Percentiles rank a stretch among this genome's conserved stretches.
phyloP scores from a whole-genome alignment of 305 asterid genomes.

The Fraxinus sp. region DNA sequence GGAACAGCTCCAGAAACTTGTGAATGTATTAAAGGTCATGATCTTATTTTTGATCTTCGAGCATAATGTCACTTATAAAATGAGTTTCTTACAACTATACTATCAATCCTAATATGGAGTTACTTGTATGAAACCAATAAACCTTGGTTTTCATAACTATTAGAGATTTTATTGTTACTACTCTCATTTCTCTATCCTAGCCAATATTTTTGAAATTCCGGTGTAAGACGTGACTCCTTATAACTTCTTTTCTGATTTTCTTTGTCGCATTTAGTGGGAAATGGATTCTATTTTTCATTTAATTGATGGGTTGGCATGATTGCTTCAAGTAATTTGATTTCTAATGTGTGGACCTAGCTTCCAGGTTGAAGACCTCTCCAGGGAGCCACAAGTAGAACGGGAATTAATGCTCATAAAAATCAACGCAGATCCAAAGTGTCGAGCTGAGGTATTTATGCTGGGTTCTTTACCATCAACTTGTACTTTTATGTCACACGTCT shows the following conservation, averaged over 20 bases:
- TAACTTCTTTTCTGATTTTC: constrained; percentile 3
- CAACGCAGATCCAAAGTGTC: constrained; percentile 65
- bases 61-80: neutral
- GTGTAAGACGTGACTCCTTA: neutral
- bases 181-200: constrained; percentile 1
- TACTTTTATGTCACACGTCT: neutral
- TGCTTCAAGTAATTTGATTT: constrained; percentile 13
- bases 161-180: neutral
- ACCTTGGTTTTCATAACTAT: neutral
- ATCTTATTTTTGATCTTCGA: constrained; percentile 21
- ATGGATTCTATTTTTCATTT: constrained; percentile 2
- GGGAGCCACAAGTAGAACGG: constrained; percentile 94
- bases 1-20: constrained; percentile 92
- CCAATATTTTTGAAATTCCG: neutral
- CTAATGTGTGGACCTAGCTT: constrained; percentile 21
- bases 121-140: neutral
- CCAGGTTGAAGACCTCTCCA: constrained; percentile 89
- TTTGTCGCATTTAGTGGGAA: neutral
- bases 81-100: constrained; percentile 1
- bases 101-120: constrained; percentile 4
- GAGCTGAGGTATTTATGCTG: constrained; percentile 62
- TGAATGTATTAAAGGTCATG: constrained; percentile 81
- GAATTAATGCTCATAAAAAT: constrained; percentile 94
- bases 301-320: constrained; percentile 16
- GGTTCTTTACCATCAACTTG: constrained; percentile 10